Evolutionary conservation across 2,329 filamentous ascomycete species (phyloP), one percentile per base, ranked within the genome.

Genomic region (Hirsutella rhossiliensis): DNA sequence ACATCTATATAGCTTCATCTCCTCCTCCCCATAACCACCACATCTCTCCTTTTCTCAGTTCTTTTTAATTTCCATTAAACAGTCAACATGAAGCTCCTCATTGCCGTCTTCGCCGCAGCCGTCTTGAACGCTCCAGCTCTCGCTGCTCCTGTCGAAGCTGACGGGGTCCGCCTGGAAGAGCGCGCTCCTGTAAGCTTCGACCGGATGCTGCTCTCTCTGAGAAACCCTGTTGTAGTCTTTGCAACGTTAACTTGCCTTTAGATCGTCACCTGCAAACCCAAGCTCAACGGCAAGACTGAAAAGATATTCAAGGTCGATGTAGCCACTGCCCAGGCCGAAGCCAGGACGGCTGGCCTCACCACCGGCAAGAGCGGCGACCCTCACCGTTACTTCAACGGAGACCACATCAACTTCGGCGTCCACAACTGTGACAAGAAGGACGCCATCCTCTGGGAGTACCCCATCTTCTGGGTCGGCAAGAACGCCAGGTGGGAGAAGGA

Each of bases 361-460:
- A 45, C 45, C 15, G 37, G 41, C 42, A 47, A 43, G 39, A 47
- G 45, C 41, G 45, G 45, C 27, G 42, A 44, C 19, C 45, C 42
- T 29, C 42, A 42, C 39, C 38, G 42, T 3, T 47, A 47, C 34
- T 9, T 27, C 27, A 41, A 43, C 27, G 39, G 45, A 23, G 45
- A 47, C 29, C 1, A 32, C 13, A 29, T 47, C 39, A 12, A 15
- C 23, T 47, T 37, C 11, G 39, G 19, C 4, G 28, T 36, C 9
- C 13, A 43, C 34, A 19, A 42, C 32, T 47, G 45, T n/a, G 39
- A 44, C 29, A 43, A 38, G 27, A 18, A 7, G 11, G 41, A 30
- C 17, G 36, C 44, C 2, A 13, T 41, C 15, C 45, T 44, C 12
- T 44, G 31, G 30, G 42, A 47, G 34, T 46, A 41, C 27, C 45